Base-by-base conservation (phyloP, 257 asterid species). In the Solanum ossicruentum region DNA sequence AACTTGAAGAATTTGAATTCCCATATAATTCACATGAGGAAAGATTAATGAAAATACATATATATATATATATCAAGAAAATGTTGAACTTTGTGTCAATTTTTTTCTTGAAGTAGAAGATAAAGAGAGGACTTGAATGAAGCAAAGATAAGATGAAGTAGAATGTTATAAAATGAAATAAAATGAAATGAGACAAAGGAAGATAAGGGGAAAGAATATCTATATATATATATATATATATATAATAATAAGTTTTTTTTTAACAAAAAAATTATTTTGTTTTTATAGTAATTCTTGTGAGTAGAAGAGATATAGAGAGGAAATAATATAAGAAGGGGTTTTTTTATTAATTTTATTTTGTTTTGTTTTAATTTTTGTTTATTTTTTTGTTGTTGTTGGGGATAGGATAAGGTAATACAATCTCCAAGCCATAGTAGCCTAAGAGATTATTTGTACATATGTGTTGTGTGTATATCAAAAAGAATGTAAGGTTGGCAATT, bases 321-420 rank as follows among this genome's bases (percentile, higher is more conserved):
- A 84, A 85, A 41, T 10, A 60, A 61, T 23, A 52, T 77, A 77
- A 78, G 26, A 28, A 6, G 10, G 41, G 21, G 0, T 15, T 23
- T n/a, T 73, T 12, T n/a, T 1, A 28, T 39, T 45, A 3, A 8
- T 70, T 41, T 71, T 61, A 52, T 54, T 17, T 18, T 13, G 0
- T 7, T 18, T 28, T 66, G 8, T 66, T 28, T 12, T 6, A 1
- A 10, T 26, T 65, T 13, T 65, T 5, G 36, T 63, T 63, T 63
- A 12, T 26, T 26, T 12, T 65, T 65, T 43, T 72, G 54, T 21
- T 52, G 77, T 28, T 57, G 86, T 66, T 88, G 82, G 51, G 87
- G 94, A 89, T 89, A 90, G 92, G 98, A 92, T 93, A 92, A 92
- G 97, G 93, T 88, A 89, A 93, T 92, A 93, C 85, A 89, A 84